Evolutionary conservation across 1,284 basidiomycete genomes (phyloP), one percentile per base, ranked within the genome.

Genomic region (Rhodotorula sp.): DNA sequence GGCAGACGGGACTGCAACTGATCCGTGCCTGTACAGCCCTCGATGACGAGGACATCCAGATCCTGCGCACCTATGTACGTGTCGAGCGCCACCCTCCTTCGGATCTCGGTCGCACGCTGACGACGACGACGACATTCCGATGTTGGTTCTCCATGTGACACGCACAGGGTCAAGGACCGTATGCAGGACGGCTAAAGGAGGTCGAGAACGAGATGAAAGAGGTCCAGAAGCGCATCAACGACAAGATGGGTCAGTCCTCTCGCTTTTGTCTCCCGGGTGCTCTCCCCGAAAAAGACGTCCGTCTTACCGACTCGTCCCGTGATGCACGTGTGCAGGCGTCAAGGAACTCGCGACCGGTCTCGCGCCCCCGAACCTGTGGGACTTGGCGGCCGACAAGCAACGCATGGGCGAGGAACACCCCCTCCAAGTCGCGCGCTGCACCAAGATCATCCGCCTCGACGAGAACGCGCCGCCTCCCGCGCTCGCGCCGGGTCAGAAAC

Each of bases 341-440:
- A 97, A 98, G 86, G 97, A 99, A 83, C 94, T 91, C 7, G 97
- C 99, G 83, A 99, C 97, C 18, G 97, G 97, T 72, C 87, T 99
- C 57, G 94, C 97, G 4, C 89, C 93, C 26, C 95, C 96, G 20
- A 98, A 99, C 81, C 85, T 99, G 21, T 78, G 77, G 77, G 79
- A 79, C 56, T 72, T 83, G 43, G 78, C 81, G 46, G 80, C 81
- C 31, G 82, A 83, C 77, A 81, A 82, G 77, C 90, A 91, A 77
- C 87, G 96, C 62, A 95, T 96, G 90, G 86, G 88, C 65, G 90
- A 92, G 79, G 93, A 97, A 80, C 94, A 97, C 80, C 91, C 95
- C 5, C 84, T 98, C 46, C 96, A 98, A 82, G 97, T 99, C 39
- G 97, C 97, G 0, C 88, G 97, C 49, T 99, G 97, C 85, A 98